Evolutionary conservation across 306 rosid species (phyloP).

Genomic region (Coriaria nepalensis): DNA sequence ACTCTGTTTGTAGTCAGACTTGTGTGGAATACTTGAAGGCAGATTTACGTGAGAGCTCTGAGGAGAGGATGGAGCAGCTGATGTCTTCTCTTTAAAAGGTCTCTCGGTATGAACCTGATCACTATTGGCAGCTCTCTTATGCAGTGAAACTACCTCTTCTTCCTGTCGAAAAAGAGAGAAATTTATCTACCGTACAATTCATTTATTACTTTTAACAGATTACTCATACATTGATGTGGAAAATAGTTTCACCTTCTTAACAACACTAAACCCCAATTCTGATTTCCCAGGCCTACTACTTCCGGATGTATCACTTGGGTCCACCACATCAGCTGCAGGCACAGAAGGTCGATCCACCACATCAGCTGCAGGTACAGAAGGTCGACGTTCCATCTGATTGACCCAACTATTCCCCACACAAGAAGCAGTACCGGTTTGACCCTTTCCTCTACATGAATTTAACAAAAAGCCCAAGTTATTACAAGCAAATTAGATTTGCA

Average conservation of each 20-base stretch:
- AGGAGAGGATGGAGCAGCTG: constrained; percentile 38
- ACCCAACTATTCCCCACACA: constrained; percentile 42
- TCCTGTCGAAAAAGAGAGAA: constrained; percentile 22
- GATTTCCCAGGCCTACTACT: constrained; percentile 40
- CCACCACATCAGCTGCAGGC: constrained; percentile 33
- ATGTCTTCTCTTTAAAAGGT: constrained; percentile 42
- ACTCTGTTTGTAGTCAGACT: constrained; percentile 27
- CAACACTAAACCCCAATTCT: constrained; percentile 30
- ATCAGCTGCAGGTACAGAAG: constrained; percentile 39
- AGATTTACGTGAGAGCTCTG: constrained; percentile 36
- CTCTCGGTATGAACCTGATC: constrained; percentile 43
- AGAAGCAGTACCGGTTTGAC: constrained; percentile 3
- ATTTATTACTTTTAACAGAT: not conserved
- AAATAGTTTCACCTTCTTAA: not conserved
- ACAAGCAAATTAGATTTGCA: constrained; percentile 7
- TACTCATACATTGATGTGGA: not conserved
- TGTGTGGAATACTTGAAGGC: constrained; percentile 24
- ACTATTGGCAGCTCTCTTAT: constrained; percentile 38
- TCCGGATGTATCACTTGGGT: constrained; percentile 31
- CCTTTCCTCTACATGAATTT: constrained; percentile 48
- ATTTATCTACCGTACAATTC: no score
- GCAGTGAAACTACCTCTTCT: constrained; percentile 34
- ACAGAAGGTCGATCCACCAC: constrained; percentile 44
- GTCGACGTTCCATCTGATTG: constrained; percentile 48
- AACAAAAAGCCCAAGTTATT: constrained; percentile 8